phyloP scores from a whole-genome alignment of 2,329 filamentous ascomycete genomes.

The Cyphellophora europaea region DNA sequence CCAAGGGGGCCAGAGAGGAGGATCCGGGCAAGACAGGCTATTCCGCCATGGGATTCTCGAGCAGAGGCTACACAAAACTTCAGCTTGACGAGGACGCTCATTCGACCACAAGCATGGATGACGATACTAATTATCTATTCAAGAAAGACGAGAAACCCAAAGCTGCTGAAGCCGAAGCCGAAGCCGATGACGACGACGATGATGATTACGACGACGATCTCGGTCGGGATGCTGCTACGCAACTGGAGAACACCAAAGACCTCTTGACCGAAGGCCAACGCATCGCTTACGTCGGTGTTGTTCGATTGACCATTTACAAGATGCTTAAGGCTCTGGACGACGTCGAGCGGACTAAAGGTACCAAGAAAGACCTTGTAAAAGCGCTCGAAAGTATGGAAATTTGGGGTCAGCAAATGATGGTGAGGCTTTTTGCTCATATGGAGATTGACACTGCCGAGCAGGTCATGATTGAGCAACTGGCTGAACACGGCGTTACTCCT shows the following conservation, averaged over 20 bases:
- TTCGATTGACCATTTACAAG: conserved; percentile 67
- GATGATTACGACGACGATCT: conserved; percentile 63
- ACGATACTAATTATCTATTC: conserved; percentile 94
- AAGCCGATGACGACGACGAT: conserved; percentile 46
- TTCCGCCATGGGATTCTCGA: conserved; percentile 71
- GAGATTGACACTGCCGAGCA: conserved; percentile 83
- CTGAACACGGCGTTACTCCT: conserved; percentile 81
- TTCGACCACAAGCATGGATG: conserved; percentile 91
- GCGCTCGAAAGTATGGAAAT: conserved; percentile 75
- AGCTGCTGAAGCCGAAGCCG: conserved; percentile 34
- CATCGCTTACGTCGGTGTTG: conserved; percentile 90
- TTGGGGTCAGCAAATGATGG: conserved; percentile 99
- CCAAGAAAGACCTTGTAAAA: conserved; percentile 62
- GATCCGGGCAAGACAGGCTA: conserved; percentile 56
- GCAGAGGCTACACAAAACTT: conserved; percentile 93
- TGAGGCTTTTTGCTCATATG: conserved; percentile 90
- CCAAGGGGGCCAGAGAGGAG: conserved; percentile 66
- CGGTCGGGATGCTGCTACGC: conserved; percentile 72
- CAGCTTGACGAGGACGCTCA: conserved; percentile 89
- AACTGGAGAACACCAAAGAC: conserved; percentile 93
- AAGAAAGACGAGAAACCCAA: conserved; percentile 57
- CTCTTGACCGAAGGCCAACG: conserved; percentile 90
- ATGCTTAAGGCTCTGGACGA: conserved; percentile 63
- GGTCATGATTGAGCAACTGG: conserved; percentile 96
- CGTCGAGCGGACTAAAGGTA: conserved; percentile 52